Percentiles rank a stretch among this genome's conserved stretches.
Evolutionary conservation across 176 grass and related monocot species (phyloP).

Genomic region (Carex myosuroides): DNA sequence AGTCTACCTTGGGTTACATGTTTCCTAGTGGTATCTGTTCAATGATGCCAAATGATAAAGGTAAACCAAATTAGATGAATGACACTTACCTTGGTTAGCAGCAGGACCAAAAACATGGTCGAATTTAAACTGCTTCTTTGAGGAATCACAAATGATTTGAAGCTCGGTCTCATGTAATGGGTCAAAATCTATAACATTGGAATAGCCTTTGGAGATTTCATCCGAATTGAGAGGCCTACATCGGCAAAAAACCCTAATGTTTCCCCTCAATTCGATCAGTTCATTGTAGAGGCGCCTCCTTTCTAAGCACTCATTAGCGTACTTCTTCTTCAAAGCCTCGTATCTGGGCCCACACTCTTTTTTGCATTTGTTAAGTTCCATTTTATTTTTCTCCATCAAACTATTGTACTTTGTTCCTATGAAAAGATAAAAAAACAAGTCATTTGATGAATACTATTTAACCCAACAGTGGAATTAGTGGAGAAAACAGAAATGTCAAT

Average conservation of each 20-base stretch:
- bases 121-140: constrained; percentile 66
- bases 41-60: background rate
- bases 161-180: constrained; percentile 51
- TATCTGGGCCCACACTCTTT: constrained; percentile 58
- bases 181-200: constrained; percentile 49
- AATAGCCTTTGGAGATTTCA: constrained; percentile 57
- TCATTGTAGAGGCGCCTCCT: constrained; percentile 68
- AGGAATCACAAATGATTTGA: constrained; percentile 51
- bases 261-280: constrained; percentile 75
- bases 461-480: background rate
- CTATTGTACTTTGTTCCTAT: constrained; percentile 56
- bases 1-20: background rate
- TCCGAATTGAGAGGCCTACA: constrained; percentile 58
- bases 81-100: constrained; percentile 62
- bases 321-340: constrained; percentile 63
- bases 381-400: constrained; percentile 39
- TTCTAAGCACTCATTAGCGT: constrained; percentile 41
- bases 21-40: background rate
- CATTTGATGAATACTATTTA: background rate
- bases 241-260: constrained; percentile 89
- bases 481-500: background rate
- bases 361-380: constrained; percentile 34
- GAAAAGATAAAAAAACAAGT: constrained; percentile 17
- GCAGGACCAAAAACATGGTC: constrained; percentile 66
- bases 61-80: background rate